phyloP scores from a whole-genome alignment of 495 filamentous ascomycete genomes.

The Oleoguttula mirabilis region DNA sequence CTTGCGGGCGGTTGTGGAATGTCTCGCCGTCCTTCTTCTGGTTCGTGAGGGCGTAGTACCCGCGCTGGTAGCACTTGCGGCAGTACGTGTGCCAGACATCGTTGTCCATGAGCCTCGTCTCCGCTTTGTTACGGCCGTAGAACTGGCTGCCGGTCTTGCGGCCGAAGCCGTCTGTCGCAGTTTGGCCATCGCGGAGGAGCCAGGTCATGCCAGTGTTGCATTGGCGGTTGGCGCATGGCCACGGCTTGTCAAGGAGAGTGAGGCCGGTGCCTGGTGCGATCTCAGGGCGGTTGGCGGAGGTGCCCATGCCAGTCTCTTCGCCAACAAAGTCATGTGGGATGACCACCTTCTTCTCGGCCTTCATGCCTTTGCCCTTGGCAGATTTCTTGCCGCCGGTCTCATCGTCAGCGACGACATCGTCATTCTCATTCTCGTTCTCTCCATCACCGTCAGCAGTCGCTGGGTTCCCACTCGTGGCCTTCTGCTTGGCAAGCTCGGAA shows the following conservation, averaged over 20 bases:
- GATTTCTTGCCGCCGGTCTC: background rate
- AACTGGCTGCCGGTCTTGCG: conserved; percentile 75
- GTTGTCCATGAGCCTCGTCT: conserved; percentile 53
- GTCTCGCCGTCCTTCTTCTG: background rate
- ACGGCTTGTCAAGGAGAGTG: conserved; percentile 3
- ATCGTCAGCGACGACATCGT: background rate
- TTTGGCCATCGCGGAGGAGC: background rate
- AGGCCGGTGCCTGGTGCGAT: background rate
- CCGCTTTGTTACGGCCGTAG: conserved; percentile 78
- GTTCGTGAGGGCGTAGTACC: conserved; percentile 4
- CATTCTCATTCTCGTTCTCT: too few relatives aligned
- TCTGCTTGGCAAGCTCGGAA: too few relatives aligned
- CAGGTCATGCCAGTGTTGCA: conserved; percentile 16
- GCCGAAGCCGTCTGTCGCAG: background rate
- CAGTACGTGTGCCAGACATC: conserved; percentile 52
- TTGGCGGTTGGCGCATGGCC: conserved; percentile 13
- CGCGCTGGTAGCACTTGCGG: conserved; percentile 68
- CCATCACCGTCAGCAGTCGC: too few relatives aligned
- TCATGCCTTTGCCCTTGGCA: background rate
- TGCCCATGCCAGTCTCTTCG: conserved; percentile 1
- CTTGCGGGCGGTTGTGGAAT: background rate
- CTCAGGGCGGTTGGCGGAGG: conserved; percentile 1
- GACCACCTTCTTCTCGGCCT: background rate
- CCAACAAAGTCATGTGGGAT: conserved; percentile 4
- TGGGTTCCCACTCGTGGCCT: too few relatives aligned